phyloP scores from a whole-genome alignment of 805 yeast species.

The Saccharomyces mikatae region DNA sequence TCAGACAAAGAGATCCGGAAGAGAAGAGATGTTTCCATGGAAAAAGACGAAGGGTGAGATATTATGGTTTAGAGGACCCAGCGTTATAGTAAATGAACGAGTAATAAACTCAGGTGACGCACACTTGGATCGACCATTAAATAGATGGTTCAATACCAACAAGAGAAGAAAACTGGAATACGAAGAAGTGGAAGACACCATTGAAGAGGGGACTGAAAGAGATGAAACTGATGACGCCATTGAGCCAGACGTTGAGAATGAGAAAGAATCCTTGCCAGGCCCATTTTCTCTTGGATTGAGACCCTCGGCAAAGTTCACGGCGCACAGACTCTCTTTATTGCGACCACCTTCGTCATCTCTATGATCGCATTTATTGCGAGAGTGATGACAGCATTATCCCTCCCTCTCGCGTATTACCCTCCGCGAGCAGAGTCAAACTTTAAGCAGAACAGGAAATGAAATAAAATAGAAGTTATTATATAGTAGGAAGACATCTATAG shows the following conservation, averaged over 20 bases:
- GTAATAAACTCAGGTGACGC: conserved; percentile 24
- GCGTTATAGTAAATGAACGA: conserved; percentile 40
- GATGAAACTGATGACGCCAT: conserved; percentile 7
- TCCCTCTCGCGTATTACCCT: not conserved
- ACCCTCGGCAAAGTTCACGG: conserved; percentile 67
- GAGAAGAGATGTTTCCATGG: conserved; percentile 16
- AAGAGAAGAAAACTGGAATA: conserved; percentile 21
- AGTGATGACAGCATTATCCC: not conserved
- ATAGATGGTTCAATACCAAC: conserved; percentile 19
- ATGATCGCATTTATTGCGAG: not conserved
- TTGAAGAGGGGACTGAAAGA: conserved; percentile 12
- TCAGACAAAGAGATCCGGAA: conserved; percentile 17
- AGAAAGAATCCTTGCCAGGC: conserved; percentile 14
- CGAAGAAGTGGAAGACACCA: conserved; percentile 16
- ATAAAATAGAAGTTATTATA: not conserved
- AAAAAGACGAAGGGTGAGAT: conserved; percentile 33
- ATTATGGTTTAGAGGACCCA: conserved; percentile 66
- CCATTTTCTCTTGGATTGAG: conserved; percentile 33
- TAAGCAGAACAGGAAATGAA: not conserved
- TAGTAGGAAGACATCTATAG: not conserved
- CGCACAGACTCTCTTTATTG: conserved; percentile 38
- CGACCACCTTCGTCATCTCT: conserved; percentile 3
- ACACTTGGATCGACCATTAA: conserved; percentile 14
- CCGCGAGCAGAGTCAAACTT: not conserved
- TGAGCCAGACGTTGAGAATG: conserved; percentile 16